Conservation (phyloP, 2,329 filamentous ascomycete species). For the Diplocarpon mali region DNA sequence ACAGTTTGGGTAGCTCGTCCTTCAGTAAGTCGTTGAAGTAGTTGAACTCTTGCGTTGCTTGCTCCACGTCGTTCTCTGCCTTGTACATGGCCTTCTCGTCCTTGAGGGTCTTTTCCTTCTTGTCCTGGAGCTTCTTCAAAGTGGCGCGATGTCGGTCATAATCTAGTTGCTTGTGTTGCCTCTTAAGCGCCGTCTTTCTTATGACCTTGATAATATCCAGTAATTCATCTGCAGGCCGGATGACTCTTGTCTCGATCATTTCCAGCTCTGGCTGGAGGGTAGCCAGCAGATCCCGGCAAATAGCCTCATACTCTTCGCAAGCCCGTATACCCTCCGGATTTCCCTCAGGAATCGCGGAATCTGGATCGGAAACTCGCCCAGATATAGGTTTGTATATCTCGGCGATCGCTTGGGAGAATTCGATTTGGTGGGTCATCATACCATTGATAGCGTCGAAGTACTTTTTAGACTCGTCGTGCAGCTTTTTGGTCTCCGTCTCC, state of each 20-base stretch:
- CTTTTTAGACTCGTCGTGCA: slow-evolving; percentile 94
- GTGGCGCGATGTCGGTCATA: slow-evolving; percentile 77
- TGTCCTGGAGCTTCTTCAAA: slow-evolving; percentile 92
- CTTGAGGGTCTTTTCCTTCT: slow-evolving; percentile 92
- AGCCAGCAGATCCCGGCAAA: slow-evolving; percentile 82
- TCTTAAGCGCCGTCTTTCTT: slow-evolving; percentile 76
- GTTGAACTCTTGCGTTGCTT: slow-evolving; percentile 90
- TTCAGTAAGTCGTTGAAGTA: slow-evolving; percentile 97
- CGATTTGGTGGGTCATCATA: slow-evolving; percentile 96
- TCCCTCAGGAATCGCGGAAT: slow-evolving; percentile 68
- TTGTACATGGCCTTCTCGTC: slow-evolving; percentile 97
- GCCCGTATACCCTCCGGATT: slow-evolving; percentile 89
- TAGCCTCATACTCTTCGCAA: slow-evolving; percentile 89
- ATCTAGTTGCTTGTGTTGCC: slow-evolving; percentile 95
- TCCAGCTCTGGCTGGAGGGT: slow-evolving; percentile 86
- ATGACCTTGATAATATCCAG: slow-evolving; percentile 93
- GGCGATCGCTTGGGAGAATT: slow-evolving; percentile 90
- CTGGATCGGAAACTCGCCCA: slow-evolving; percentile 86
- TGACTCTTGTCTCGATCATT: slow-evolving; percentile 89
- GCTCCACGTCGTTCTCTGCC: slow-evolving; percentile 82
- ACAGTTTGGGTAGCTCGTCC: slow-evolving; percentile 87
- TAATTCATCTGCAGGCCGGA: slow-evolving; percentile 86
- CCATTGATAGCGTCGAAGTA: slow-evolving; percentile 97
- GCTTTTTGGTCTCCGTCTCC: slow-evolving; percentile 89
- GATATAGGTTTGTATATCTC: slow-evolving; percentile 99